phyloP scores from a whole-genome alignment of 2,329 filamentous ascomycete species.

The Paraphaeosphaeria sporulosa region DNA sequence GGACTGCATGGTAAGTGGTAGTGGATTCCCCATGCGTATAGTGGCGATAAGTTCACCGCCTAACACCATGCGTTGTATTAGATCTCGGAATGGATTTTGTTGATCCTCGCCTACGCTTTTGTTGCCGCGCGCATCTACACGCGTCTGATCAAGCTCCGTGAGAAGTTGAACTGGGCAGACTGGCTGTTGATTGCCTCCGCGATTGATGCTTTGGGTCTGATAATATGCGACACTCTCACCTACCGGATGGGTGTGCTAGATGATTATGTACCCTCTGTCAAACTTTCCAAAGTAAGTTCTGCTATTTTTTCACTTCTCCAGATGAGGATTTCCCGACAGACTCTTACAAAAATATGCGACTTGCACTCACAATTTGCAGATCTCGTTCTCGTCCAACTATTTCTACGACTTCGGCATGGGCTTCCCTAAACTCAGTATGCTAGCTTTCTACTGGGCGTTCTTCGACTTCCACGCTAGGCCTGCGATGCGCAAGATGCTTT shows the following conservation, averaged over 20 bases:
- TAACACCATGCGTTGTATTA: background rate
- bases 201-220: slow-evolving; percentile 21
- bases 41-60: background rate
- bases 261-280: slow-evolving; percentile 25
- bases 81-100: slow-evolving; percentile 32
- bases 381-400: slow-evolving; percentile 34
- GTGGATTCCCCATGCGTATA: background rate
- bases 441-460: slow-evolving; percentile 33
- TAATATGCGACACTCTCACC: slow-evolving; percentile 30
- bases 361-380: slow-evolving; percentile 14
- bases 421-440: slow-evolving; percentile 35
- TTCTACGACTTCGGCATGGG: slow-evolving; percentile 37
- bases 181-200: slow-evolving; percentile 27
- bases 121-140: slow-evolving; percentile 27
- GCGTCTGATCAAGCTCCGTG: slow-evolving; percentile 23
- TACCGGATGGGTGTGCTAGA: slow-evolving; percentile 30
- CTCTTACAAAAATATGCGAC: too few species aligned
- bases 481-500: slow-evolving; percentile 33
- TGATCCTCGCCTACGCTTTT: slow-evolving; percentile 26
- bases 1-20: slow-evolving; percentile 3
- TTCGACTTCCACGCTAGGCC: slow-evolving; percentile 29
- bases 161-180: slow-evolving; percentile 27
- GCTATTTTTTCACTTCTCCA: background rate
- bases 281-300: slow-evolving; percentile 26
- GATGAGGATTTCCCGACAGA: background rate